These are phyloP conservation scores for Beauveria sp. DNA, from an alignment of 2,329 filamentous ascomycete genomes.

Conservation along the genomic window DNA sequence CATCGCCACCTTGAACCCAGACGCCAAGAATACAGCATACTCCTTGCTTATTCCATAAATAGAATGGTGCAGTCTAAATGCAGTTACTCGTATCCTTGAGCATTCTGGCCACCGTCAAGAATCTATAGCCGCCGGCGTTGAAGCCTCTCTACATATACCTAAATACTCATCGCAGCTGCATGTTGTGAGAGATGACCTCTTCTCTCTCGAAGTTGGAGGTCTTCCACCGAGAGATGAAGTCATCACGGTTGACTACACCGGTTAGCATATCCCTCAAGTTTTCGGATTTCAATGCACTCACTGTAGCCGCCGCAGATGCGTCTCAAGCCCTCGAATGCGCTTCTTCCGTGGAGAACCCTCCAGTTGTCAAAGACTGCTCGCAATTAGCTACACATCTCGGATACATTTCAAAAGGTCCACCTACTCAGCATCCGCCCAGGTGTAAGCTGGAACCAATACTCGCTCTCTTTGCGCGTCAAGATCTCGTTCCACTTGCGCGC, in stretches of 20 bases:
- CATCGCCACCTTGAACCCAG: too few relatives aligned
- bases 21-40: background rate
- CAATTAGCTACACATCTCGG: background rate
- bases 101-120: background rate
- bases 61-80: background rate
- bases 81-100: background rate
- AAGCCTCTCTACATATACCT: background rate
- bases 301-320: slow-evolving; percentile 89
- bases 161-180: slow-evolving; percentile 18
- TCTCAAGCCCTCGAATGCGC: slow-evolving; percentile 73
- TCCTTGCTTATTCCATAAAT: background rate
- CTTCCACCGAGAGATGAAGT: slow-evolving; percentile 70
- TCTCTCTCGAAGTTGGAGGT: slow-evolving; percentile 57
- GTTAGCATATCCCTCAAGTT: slow-evolving; percentile 5
- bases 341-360: slow-evolving; percentile 83
- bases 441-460: slow-evolving; percentile 74
- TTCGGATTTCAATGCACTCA: slow-evolving; percentile 37
- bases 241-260: slow-evolving; percentile 63
- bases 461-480: slow-evolving; percentile 53
- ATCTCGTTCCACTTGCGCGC: slow-evolving; percentile 68
- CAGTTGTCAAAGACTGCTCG: slow-evolving; percentile 85
- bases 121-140: background rate
- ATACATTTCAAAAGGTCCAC: slow-evolving; percentile 22
- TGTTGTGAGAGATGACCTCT: slow-evolving; percentile 32
- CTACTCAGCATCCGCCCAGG: slow-evolving; percentile 72